Conservation (phyloP, 2,329 filamentous ascomycete species). For the Tolypocladium ovalisporum region DNA sequence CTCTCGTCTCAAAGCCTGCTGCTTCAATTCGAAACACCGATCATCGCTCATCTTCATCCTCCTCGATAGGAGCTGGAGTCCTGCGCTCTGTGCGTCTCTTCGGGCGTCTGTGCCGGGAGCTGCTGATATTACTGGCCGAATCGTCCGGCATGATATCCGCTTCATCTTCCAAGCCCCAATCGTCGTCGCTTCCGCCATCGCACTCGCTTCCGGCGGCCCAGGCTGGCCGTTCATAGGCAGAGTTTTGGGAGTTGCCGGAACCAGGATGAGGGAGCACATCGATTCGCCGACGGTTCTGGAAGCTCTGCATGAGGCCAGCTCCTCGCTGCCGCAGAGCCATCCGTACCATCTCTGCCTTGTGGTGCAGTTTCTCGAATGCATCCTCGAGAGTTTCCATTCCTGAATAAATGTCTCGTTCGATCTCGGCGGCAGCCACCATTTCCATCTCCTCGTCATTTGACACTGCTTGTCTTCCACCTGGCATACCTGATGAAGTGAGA, state of each 20-base stretch:
- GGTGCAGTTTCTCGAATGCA: conserved; percentile 85
- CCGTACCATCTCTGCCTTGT: conserved; percentile 71
- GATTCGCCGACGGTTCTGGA: conserved; percentile 47
- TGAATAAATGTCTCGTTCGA: conserved; percentile 84
- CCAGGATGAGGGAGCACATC: conserved; percentile 38
- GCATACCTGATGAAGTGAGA: conserved; percentile 35
- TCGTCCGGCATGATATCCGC: conserved; percentile 64
- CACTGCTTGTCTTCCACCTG: conserved; percentile 47
- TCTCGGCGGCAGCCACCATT: conserved; percentile 78
- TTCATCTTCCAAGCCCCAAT: conserved; percentile 47
- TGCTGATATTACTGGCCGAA: conserved; percentile 70
- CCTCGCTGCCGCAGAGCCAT: conserved; percentile 70
- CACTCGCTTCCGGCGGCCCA: conserved; percentile 29
- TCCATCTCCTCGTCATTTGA: conserved; percentile 91
- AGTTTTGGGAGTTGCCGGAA: conserved; percentile 34
- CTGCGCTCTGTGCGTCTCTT: conserved; percentile 58
- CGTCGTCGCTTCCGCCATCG: conserved; percentile 44
- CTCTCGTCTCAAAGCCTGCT: not conserved
- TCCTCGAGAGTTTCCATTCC: conserved; percentile 94
- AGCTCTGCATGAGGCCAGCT: conserved; percentile 59
- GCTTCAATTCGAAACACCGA: no score
- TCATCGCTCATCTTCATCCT: conserved; percentile 54
- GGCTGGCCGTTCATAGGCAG: conserved; percentile 32
- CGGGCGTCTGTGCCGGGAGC: conserved; percentile 53
- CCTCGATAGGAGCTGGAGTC: conserved; percentile 63